Base-by-base conservation (phyloP, 495 filamentous ascomycete species). In the Penicillium pulvis region DNA sequence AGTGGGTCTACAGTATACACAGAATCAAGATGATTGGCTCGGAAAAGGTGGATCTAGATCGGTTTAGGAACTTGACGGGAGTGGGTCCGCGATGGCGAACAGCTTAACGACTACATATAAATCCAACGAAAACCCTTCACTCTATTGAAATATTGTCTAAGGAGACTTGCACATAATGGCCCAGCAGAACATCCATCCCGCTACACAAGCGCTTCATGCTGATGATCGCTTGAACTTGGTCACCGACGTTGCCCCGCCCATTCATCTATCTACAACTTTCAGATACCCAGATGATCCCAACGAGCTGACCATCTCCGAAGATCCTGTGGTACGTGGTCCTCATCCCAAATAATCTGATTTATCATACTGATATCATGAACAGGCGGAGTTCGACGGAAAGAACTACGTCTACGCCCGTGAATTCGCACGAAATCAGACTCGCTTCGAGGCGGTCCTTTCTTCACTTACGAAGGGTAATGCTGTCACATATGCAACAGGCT, bases 251-350 rank as follows among this genome's bases (percentile, higher is more conserved):
- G 88, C 91, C 26, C 91, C 92, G 26, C 79, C 91, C 3, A 81
- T 96, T 64, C 92, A 94, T 70, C 81, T 92, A 56, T 90, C 90
- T 19, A 93, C 92, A 5, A 95, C 84, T 19, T 96, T 88, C 76
- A 83, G 90, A 62, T 96, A 94, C 68, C 74, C 81, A 35, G 62
- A 72, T 14, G 77, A 91, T 68, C 90, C 89, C 2, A 76, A 86
- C 12, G 59, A 83, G 4, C 79, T 93, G 20, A 55, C 67, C 42
- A 70, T 77, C 10, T 66, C 69, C 12, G 62, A 69, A 17, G 74
- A 81, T 49, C 62, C 64, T 3, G 60, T 69, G 17, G 66, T 69
- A 56, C 12, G 66, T 56, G 16, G 14, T 17, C 17, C 2, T 16
- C 0, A 41, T 41, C n/a, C 8, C 23, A 11, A 36, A 28, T 17